Evolutionary conservation across 2,329 filamentous ascomycete genomes (phyloP).

Genomic region (Lomentospora prolificans): DNA sequence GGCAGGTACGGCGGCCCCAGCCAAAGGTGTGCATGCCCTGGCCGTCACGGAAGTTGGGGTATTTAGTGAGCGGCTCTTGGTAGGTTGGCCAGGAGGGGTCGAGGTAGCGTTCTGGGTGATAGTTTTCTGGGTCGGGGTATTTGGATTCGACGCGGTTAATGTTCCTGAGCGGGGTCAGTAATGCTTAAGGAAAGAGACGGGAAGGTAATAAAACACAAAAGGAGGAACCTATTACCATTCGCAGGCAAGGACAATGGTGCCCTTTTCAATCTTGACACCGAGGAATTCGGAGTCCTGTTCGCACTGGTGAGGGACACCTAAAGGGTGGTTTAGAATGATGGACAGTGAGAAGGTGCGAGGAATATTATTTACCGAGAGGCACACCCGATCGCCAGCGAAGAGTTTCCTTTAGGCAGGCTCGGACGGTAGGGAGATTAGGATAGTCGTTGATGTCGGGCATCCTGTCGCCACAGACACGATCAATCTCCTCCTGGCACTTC

Average conservation of each 20-base stretch:
- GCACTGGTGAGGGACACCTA: constrained; percentile 37
- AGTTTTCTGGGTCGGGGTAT: constrained; percentile 56
- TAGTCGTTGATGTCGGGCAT: constrained; percentile 42
- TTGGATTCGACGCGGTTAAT: constrained; percentile 47
- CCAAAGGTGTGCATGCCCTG: constrained; percentile 54
- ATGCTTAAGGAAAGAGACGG: neutral
- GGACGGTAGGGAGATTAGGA: constrained; percentile 38
- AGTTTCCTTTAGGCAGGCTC: constrained; percentile 48
- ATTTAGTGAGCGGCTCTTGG: constrained; percentile 52
- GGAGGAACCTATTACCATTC: constrained; percentile 31
- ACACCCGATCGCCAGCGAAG: constrained; percentile 48
- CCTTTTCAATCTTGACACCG: constrained; percentile 37
- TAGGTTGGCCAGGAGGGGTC: constrained; percentile 54
- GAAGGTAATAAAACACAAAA: neutral
- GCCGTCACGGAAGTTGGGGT: constrained; percentile 50
- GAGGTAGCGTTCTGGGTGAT: constrained; percentile 53
- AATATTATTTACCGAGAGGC: constrained; percentile 30
- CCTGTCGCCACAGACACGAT: constrained; percentile 42
- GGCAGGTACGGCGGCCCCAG: constrained; percentile 52
- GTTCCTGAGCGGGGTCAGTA: constrained; percentile 25
- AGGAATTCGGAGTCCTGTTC: constrained; percentile 35
- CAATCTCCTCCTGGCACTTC: constrained; percentile 47
- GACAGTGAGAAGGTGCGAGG: neutral
- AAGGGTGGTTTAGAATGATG: neutral
- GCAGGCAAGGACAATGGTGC: constrained; percentile 37